Evolutionary conservation across 257 asterid genomes (phyloP).

Genomic region (Fraxinus anomala): DNA sequence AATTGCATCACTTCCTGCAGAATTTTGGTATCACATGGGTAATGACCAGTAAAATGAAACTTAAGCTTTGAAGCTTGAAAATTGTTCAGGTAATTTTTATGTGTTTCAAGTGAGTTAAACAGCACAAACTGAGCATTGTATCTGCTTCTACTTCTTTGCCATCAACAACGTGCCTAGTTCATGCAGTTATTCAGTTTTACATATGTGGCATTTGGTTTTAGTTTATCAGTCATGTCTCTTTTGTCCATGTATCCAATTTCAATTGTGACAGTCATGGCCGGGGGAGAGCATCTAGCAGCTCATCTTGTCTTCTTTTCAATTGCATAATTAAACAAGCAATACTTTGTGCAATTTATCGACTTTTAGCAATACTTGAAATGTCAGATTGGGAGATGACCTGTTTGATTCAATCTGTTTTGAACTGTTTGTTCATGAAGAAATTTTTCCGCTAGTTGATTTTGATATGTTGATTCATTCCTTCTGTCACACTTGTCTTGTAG

Average conservation of each 20-base stretch:
- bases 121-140: background rate
- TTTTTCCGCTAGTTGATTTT: background rate
- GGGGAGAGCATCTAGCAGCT: background rate
- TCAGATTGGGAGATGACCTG: background rate
- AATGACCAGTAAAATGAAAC: background rate
- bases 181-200: slow-evolving; percentile 14
- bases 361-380: background rate
- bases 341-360: background rate
- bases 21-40: background rate
- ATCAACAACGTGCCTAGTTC: background rate
- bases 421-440: background rate
- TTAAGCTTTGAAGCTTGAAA: background rate
- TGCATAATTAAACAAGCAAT: background rate
- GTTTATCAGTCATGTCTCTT: background rate
- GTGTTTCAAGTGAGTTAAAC: background rate
- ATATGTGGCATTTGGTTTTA: background rate
- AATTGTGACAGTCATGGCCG: background rate
- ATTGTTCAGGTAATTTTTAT: background rate
- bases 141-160: background rate
- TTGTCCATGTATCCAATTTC: background rate
- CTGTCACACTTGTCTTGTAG: slow-evolving; percentile 33
- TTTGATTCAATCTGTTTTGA: background rate
- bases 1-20: background rate
- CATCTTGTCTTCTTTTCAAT: background rate
- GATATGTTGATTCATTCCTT: background rate